Evolutionary conservation across 106 monocot species (phyloP), one percentile per base, ranked within the genome.

Genomic region (Ottelia alismoides): DNA sequence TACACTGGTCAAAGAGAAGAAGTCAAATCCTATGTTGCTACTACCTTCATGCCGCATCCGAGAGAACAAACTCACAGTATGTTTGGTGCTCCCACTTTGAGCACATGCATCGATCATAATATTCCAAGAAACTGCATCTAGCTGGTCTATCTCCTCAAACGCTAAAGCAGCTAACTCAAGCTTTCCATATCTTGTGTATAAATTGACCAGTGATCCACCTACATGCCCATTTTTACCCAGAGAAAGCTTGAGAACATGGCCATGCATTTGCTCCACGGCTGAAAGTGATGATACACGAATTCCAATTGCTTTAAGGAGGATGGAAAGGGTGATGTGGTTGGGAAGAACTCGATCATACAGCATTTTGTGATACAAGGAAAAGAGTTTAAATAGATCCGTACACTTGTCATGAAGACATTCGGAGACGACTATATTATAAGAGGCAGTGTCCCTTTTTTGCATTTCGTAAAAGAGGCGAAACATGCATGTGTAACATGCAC

Each of bases 91-190:
- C 11, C 79, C 70, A 26, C 62, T 55, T 5, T 74, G 27, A 14
- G 83, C 88, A 30, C 83, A 83, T 0, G 47, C 79, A 69, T 88
- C 79, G 7, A 88, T 79, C 83, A 79, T 69, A 31, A 83, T 49
- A 31, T 88, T 88, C 76, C 79, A 88, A 10, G 70, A 67, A 17
- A 88, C 79, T 3, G 31, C 19, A 49, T 88, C 83, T 7, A 52
- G 25, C 19, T 74, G 65, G 11, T 7, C 71, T 19, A 88, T 83
- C 51, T 77, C 83, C 26, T 79, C 73, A 24, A 83, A 88, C 2
- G 76, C 76, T 7, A 56, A 28, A n/a, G 71, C 14, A 1, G 83
- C 73, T 23, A 72, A 57, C 52, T 71, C 68, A 49, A 83, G 45
- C 25, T 69, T 70, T 47, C 57, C 40, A 19, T 27, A 60, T 46